Base-by-base conservation (phyloP, 805 yeast genomes). In the Metschnikowia similis region DNA sequence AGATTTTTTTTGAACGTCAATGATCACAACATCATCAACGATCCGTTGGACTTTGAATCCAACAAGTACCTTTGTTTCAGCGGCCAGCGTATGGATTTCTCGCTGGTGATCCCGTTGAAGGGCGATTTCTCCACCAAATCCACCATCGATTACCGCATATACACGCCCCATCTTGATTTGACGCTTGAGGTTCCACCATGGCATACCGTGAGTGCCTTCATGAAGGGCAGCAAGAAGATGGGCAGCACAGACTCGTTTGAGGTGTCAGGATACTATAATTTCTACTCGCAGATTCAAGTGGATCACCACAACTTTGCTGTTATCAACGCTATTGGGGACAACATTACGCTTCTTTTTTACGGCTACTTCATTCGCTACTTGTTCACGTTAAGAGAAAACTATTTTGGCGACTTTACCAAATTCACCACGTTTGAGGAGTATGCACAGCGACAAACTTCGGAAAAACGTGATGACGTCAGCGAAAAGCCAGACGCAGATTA, bases 371-470 rank as follows among this genome's bases (percentile, higher is more conserved):
- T 89, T 6, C 81, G 85, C 55, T 89, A 87, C 63, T 70, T 92
- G 38, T 81, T 90, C 72, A 78, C 82, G 13, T 73, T 94, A 43
- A 79, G 85, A 42, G 96, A 88, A 61, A 94, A 94, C 62, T 92
- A 94, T 63, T 87, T 94, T 65, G 99, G 99, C 2, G 94, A 88
- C 41, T 76, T 78, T 52, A 75, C 81, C n/a, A 88, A 84, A 57
- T 94, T 94, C 63, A 83, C 80, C 56, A 94, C 98, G 0, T 76
- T 89, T 41, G 94, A 89, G 54, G 99, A 92, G 63, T 91, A 84
- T 56, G 26, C 38, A 11, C 49, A 45, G 9, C 38, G 39, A 4
- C 39, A 27, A n/a, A 47, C 55, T 1, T 36, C 46, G 16, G 48
- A 42, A 7, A 39, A 36, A 14, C 10, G 31, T 13, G 42, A 35